These are phyloP conservation scores for Colletotrichum simmondsii DNA, from an alignment of 2,329 filamentous ascomycete genomes.

Conservation along the genomic window DNA sequence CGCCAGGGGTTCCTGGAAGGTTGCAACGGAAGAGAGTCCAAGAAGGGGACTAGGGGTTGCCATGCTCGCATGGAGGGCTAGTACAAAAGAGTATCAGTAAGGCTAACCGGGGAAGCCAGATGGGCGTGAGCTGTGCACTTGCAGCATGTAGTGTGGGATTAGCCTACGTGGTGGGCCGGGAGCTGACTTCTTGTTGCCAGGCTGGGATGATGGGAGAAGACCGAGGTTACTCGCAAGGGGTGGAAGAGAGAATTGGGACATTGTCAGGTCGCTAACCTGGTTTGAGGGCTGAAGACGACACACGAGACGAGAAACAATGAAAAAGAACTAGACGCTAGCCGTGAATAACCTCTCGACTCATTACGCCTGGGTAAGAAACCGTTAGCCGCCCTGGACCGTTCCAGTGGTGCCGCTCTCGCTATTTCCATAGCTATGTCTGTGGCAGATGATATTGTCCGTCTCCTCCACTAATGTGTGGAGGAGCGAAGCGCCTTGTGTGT, in stretches of 20 bases:
- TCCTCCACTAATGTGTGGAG: not conserved
- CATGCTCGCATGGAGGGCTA: slow-evolving; percentile 17
- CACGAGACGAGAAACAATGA: slow-evolving; percentile 16
- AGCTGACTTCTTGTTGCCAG: not conserved
- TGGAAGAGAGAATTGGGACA: not conserved
- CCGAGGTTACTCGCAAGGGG: not conserved
- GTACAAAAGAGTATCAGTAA: slow-evolving; percentile 1
- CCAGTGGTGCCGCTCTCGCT: slow-evolving; percentile 12
- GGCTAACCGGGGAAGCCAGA: slow-evolving; percentile 12
- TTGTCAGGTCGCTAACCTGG: not conserved
- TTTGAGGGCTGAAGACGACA: not conserved
- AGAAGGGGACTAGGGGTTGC: slow-evolving; percentile 23
- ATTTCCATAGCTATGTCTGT: not conserved
- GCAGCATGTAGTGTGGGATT: slow-evolving; percentile 5
- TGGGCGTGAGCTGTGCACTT: not conserved
- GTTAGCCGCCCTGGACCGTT: not conserved
- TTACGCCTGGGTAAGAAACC: slow-evolving; percentile 16
- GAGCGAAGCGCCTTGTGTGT: not conserved
- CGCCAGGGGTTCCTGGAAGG: slow-evolving; percentile 1
- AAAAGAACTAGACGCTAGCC: not conserved
- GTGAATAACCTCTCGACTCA: slow-evolving; percentile 7
- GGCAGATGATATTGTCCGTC: not conserved
- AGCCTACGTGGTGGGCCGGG: not conserved
- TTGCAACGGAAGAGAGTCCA: slow-evolving; percentile 13
- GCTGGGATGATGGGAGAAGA: not conserved